These are phyloP conservation scores for Scenedesmus sp. DNA, from an alignment of 163 green algal genomes.

Conservation along the genomic window DNA sequence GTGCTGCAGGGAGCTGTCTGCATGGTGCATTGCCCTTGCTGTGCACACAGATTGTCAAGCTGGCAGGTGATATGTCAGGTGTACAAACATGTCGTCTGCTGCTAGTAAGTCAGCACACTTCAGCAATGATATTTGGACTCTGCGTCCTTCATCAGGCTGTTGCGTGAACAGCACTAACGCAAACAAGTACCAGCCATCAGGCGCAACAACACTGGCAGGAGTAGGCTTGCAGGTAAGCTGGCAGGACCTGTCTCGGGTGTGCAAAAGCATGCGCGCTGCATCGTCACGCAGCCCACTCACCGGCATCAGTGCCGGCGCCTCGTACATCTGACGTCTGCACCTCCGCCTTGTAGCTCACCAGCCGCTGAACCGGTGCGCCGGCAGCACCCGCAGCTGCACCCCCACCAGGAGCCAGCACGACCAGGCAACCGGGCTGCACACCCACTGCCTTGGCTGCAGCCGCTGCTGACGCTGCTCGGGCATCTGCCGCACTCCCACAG, in stretches of 20 bases:
- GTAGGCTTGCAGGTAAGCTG: too few relatives aligned
- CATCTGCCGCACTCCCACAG: background rate
- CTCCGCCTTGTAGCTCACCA: slow-evolving; percentile 60
- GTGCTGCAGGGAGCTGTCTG: background rate
- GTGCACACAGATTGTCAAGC: too few relatives aligned
- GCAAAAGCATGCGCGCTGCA: too few relatives aligned
- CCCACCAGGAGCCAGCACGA: background rate
- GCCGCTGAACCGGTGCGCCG: background rate
- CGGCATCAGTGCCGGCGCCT: slow-evolving; percentile 74
- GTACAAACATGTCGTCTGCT: too few relatives aligned
- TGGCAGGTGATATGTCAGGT: too few relatives aligned
- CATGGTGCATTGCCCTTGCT: background rate
- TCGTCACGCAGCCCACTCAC: background rate
- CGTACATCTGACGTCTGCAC: slow-evolving; percentile 71
- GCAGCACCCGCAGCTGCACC: background rate
- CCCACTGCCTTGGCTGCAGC: background rate
- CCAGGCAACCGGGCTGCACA: slow-evolving; percentile 3
- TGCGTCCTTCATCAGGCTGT: too few relatives aligned
- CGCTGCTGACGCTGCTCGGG: background rate
- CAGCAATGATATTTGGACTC: too few relatives aligned
- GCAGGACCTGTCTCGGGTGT: too few relatives aligned
- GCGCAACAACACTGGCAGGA: too few relatives aligned
- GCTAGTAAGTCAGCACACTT: too few relatives aligned
- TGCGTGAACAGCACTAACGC: too few relatives aligned
- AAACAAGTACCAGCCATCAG: too few relatives aligned